Evolutionary conservation across 1,284 basidiomycete genomes (phyloP).

Genomic region (Leccinum angustisporum): DNA sequence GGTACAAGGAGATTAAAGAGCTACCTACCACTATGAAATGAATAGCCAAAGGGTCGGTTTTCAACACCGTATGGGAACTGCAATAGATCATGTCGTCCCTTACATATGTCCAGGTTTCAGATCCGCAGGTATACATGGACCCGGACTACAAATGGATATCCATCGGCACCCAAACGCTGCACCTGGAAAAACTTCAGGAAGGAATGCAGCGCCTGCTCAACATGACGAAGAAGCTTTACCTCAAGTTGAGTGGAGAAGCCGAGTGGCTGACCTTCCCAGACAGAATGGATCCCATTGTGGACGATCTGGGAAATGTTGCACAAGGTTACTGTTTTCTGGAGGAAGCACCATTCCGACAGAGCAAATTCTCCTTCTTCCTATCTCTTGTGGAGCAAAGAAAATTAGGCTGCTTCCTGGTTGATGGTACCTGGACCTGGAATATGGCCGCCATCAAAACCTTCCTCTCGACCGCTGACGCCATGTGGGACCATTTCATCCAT

Average conservation of each 20-base stretch:
- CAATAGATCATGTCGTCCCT: too few relatives aligned
- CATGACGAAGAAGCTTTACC: neutral
- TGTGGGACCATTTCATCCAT: constrained; percentile 1
- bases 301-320: neutral
- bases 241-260: neutral
- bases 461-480: neutral
- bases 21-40: too few relatives aligned
- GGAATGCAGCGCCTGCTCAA: neutral
- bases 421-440: constrained; percentile 3
- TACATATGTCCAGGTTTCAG: too few relatives aligned
- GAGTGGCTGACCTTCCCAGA: neutral
- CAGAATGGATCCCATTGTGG: neutral
- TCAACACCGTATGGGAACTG: too few relatives aligned
- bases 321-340: constrained; percentile 11
- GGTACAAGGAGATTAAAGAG: too few relatives aligned
- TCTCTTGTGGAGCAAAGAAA: neutral
- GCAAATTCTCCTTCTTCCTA: neutral
- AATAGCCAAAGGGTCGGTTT: too few relatives aligned
- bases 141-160: constrained; percentile 1
- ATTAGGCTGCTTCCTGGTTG: neutral
- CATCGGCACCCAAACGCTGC: neutral
- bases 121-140: constrained; percentile 3
- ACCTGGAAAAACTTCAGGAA: neutral
- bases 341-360: neutral
- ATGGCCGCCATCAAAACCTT: neutral